Percentiles rank a stretch among this genome's conserved stretches.
phyloP scores from a whole-genome alignment of 2,329 filamentous ascomycete genomes.

The Exophiala mesophila region DNA sequence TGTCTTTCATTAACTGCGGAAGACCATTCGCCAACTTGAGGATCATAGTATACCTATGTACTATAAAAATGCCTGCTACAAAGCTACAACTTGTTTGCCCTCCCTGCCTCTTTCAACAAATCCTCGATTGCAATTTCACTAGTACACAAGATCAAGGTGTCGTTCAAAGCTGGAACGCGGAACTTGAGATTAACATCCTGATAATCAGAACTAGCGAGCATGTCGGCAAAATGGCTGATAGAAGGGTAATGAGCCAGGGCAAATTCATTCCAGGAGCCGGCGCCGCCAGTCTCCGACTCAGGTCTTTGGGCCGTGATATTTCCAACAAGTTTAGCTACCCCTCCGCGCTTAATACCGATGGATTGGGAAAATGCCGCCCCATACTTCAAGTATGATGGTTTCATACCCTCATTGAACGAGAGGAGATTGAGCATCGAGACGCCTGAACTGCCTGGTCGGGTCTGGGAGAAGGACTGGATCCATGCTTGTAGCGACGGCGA shows the following conservation, averaged over 20 bases:
- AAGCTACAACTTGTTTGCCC: conserved; percentile 7
- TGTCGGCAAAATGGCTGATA: conserved; percentile 58
- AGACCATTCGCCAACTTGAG: too few relatives aligned
- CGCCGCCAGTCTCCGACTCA: conserved; percentile 20
- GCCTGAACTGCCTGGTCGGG: conserved; percentile 36
- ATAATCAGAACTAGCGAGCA: conserved; percentile 55
- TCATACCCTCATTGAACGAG: conserved; percentile 50
- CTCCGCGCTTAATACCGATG: conserved; percentile 52
- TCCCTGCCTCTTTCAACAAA: conserved; percentile 7
- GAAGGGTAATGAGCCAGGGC: conserved; percentile 62
- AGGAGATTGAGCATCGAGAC: conserved; percentile 62
- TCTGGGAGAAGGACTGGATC: conserved; percentile 36
- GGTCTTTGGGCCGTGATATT: conserved; percentile 42
- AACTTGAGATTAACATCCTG: conserved; percentile 53
- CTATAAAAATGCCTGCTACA: too few relatives aligned
- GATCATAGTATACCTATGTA: too few relatives aligned
- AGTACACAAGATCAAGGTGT: conserved; percentile 52
- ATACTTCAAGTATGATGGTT: conserved; percentile 51
- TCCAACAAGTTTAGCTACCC: conserved; percentile 58
- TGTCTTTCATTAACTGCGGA: too few relatives aligned
- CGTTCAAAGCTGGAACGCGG: conserved; percentile 47
- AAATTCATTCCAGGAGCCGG: conserved; percentile 56
- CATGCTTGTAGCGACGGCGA: conserved; percentile 48
- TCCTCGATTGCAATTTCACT: conserved; percentile 44
- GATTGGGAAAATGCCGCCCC: conserved; percentile 42